Evolutionary conservation across 108 stramenopile genomes (phyloP).

Genomic region (Asterionellopsis glacialis): DNA sequence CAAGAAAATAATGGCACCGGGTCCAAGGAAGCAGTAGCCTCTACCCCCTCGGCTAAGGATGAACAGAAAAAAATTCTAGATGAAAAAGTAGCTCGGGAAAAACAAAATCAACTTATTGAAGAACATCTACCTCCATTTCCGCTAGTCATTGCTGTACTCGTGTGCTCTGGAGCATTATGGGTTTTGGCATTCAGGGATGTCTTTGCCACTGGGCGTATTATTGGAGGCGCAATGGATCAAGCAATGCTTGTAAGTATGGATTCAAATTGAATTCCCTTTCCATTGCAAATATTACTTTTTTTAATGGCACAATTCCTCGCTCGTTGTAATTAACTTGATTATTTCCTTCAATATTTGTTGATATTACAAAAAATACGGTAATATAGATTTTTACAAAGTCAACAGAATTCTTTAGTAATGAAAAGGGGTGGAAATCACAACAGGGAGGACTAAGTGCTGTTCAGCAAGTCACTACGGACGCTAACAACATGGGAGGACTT

Average conservation of each 20-base stretch:
- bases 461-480: constrained; percentile 66
- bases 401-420: constrained; percentile 61
- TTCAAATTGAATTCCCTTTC: not conserved
- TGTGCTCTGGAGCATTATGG: constrained; percentile 75
- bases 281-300: not conserved
- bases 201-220: constrained; percentile 69
- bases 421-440: constrained; percentile 78
- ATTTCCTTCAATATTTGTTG: too few species aligned
- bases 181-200: constrained; percentile 73
- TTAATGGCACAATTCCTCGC: not conserved
- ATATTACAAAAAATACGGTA: too few species aligned
- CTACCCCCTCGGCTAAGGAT: too few species aligned
- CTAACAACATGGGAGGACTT: constrained; percentile 86
- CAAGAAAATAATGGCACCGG: too few species aligned
- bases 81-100: too few species aligned
- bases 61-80: too few species aligned
- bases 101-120: constrained; percentile 4
- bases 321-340: not conserved
- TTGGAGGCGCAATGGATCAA: constrained; percentile 51
- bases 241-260: constrained; percentile 50
- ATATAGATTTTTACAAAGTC: constrained; percentile 74
- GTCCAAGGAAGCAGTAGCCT: too few species aligned
- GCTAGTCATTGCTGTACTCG: constrained; percentile 55
- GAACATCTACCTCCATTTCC: constrained; percentile 72
- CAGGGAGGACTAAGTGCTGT: constrained; percentile 81